These are phyloP conservation scores for Arthrocladium fulminans DNA, from an alignment of 2,329 filamentous ascomycete species.

Conservation along the genomic window DNA sequence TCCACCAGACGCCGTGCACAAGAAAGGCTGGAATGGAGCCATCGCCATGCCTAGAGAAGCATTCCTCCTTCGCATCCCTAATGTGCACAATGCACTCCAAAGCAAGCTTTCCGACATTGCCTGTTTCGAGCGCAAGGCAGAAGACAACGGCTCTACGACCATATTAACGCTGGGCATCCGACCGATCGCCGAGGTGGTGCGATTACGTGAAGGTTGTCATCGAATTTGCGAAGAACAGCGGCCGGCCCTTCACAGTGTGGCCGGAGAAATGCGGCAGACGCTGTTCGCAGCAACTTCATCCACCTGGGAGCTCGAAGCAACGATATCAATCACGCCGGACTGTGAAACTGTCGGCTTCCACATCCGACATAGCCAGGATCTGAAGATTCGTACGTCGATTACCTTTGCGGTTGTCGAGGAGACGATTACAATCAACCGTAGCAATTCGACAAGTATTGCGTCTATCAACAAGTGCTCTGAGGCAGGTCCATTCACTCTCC, in stretches of 20 bases:
- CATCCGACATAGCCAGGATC: conserved; percentile 20
- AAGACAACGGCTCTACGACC: conserved; percentile 8
- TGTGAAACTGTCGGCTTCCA: conserved; percentile 13
- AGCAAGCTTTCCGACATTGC: conserved; percentile 33
- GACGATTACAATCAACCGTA: conserved; percentile 34
- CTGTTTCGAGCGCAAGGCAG: conserved; percentile 25
- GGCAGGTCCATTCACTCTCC: conserved; percentile 40
- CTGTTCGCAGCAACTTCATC: not conserved
- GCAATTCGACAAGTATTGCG: conserved; percentile 26
- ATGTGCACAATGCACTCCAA: conserved; percentile 30
- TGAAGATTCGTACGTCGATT: conserved; percentile 30
- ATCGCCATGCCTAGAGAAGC: conserved; percentile 41
- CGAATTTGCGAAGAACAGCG: conserved; percentile 20
- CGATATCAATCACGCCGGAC: not conserved
- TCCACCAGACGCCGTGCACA: conserved; percentile 31
- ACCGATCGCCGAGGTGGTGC: conserved; percentile 5
- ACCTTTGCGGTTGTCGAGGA: conserved; percentile 33
- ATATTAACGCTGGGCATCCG: not conserved
- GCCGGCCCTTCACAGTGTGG: not conserved
- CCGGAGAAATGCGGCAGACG: not conserved
- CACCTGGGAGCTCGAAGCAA: conserved; percentile 3
- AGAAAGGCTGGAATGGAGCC: conserved; percentile 43
- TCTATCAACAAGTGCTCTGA: conserved; percentile 26
- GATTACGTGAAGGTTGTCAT: not conserved
- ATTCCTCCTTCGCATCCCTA: conserved; percentile 29